Evolutionary conservation across 257 asterid species (phyloP).

Genomic region (Solanum dulcamara): DNA sequence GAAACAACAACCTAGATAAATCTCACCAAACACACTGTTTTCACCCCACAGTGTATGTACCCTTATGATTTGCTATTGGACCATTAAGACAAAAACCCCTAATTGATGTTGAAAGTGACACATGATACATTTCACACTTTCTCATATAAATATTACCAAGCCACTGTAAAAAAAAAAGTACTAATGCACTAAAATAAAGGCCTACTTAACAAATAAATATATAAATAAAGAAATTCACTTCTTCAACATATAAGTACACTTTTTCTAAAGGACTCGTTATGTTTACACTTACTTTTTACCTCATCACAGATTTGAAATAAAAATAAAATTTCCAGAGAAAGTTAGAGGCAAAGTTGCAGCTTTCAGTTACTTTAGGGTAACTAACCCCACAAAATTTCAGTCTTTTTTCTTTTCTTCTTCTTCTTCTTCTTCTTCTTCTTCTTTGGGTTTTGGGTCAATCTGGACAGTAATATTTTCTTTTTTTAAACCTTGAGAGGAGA

Average conservation of each 20-base stretch:
- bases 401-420: no score
- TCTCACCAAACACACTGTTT: not conserved
- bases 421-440: no score
- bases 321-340: not conserved
- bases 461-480: not conserved
- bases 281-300: not conserved
- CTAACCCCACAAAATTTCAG: not conserved
- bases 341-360: not conserved
- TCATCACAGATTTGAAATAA: not conserved
- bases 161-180: not conserved
- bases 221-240: not conserved
- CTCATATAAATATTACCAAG: not conserved
- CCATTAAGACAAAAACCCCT: not conserved
- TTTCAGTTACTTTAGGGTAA: not conserved
- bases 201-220: not conserved
- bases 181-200: not conserved
- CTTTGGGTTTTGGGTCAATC: not conserved
- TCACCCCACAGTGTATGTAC: not conserved
- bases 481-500: not conserved
- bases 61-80: not conserved
- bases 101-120: not conserved
- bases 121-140: not conserved
- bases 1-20: not conserved
- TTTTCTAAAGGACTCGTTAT: not conserved
- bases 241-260: not conserved